Evolutionary conservation across 1,284 basidiomycete species (phyloP).

Genomic region (Gomphus sp.): DNA sequence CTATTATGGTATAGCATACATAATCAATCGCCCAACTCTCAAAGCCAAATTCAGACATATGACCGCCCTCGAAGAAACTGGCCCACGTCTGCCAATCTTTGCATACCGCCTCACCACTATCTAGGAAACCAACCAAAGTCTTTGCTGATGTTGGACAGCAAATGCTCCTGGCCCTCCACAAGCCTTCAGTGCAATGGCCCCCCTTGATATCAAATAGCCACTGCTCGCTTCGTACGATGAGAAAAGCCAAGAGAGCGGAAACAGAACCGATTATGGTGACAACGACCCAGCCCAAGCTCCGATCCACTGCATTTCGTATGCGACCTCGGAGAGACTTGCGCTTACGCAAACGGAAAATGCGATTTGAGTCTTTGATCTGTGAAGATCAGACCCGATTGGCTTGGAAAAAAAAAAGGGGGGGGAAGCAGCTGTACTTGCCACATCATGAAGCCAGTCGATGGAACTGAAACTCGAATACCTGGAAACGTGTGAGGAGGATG

Average conservation of each 20-base stretch:
- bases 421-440: constrained; percentile 23
- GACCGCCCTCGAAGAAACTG: constrained; percentile 21
- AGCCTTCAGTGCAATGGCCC: constrained; percentile 69
- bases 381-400: neutral
- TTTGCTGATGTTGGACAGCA: constrained; percentile 54
- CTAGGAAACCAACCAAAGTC: constrained; percentile 12
- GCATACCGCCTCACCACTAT: constrained; percentile 36
- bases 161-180: constrained; percentile 74
- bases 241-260: constrained; percentile 79
- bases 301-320: constrained; percentile 67
- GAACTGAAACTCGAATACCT: constrained; percentile 73
- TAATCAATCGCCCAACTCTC: constrained; percentile 53
- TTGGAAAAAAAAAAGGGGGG: neutral
- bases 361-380: constrained; percentile 77
- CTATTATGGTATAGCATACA: constrained; percentile 64
- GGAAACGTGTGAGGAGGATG: neutral
- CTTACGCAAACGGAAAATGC: constrained; percentile 60
- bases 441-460: constrained; percentile 89
- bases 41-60: constrained; percentile 16
- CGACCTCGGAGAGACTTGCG: constrained; percentile 66
- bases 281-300: constrained; percentile 84
- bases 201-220: constrained; percentile 93
- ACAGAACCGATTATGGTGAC: constrained; percentile 82
- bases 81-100: constrained; percentile 73
- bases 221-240: constrained; percentile 82